A percentile compares a stretch with the other conserved stretches of the same genome.
phyloP scores from a whole-genome alignment of 768 basidiomycete species.

The Calocybe indica region DNA sequence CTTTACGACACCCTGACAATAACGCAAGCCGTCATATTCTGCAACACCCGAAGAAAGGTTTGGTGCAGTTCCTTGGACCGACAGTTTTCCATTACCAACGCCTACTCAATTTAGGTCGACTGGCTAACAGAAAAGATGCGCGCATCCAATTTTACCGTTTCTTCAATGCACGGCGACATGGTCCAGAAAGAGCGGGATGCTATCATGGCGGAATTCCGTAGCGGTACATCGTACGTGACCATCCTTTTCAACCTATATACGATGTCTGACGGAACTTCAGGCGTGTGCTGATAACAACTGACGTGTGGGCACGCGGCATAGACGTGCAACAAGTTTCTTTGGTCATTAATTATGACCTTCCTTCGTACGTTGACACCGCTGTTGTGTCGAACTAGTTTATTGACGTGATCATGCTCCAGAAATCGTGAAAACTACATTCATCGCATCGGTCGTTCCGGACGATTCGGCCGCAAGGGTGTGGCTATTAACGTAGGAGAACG shows the following conservation, averaged over 20 bases:
- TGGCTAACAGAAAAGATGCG: constrained; percentile 99
- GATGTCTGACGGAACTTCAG: constrained; percentile 30
- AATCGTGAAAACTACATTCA: constrained; percentile 99
- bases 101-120: constrained; percentile 57
- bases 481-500: constrained; percentile 83
- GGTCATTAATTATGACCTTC: constrained; percentile 96
- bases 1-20: constrained; percentile 98
- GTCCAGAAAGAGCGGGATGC: constrained; percentile 92
- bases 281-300: constrained; percentile 92
- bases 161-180: constrained; percentile 96
- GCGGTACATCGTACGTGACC: constrained; percentile 75
- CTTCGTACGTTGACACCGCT: constrained; percentile 53
- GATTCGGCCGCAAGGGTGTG: constrained; percentile 98
- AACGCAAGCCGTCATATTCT: constrained; percentile 99
- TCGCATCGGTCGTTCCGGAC: constrained; percentile 97
- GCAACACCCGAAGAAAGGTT: constrained; percentile 96
- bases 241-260: constrained; percentile 2
- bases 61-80: constrained; percentile 10
- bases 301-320: constrained; percentile 97
- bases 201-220: constrained; percentile 95
- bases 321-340: constrained; percentile 97
- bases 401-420: constrained; percentile 26
- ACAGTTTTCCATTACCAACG: constrained; percentile 5
- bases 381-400: background rate
- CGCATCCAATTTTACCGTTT: constrained; percentile 97